Percentiles rank a stretch among this genome's conserved stretches.
phyloP scores from a whole-genome alignment of 192 early-diverging fungal genomes.

The Podila horticola region DNA sequence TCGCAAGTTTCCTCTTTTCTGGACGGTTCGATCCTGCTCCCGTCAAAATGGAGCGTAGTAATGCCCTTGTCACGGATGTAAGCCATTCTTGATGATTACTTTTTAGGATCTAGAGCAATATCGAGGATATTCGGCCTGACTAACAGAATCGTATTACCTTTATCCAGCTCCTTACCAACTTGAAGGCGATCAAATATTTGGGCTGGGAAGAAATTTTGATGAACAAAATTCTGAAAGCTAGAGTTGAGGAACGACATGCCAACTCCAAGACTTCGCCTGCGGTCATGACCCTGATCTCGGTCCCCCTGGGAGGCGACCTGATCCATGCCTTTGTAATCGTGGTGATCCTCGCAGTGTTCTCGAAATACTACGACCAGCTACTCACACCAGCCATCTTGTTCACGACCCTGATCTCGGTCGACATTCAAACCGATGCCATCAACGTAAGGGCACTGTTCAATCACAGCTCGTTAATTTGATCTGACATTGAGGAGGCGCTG shows the following conservation, averaged over 20 bases:
- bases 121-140: not conserved
- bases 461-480: not conserved
- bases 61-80: slow-evolving; percentile 45
- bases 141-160: slow-evolving; percentile 1
- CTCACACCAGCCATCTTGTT: slow-evolving; percentile 40
- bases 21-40: slow-evolving; percentile 39
- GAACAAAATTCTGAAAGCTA: slow-evolving; percentile 21
- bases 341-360: slow-evolving; percentile 19
- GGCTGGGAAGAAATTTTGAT: slow-evolving; percentile 44
- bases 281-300: slow-evolving; percentile 49
- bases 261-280: slow-evolving; percentile 39
- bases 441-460: slow-evolving; percentile 13
- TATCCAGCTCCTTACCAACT: slow-evolving; percentile 34
- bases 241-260: slow-evolving; percentile 22
- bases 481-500: no score
- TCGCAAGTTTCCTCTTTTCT: slow-evolving; percentile 50
- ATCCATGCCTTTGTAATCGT: slow-evolving; percentile 42
- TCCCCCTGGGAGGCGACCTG: slow-evolving; percentile 45
- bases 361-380: slow-evolving; percentile 22
- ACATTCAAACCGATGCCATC: slow-evolving; percentile 41
- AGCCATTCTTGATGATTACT: not conserved
- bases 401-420: slow-evolving; percentile 32
- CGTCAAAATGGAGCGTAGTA: slow-evolving; percentile 29
- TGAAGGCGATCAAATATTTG: slow-evolving; percentile 44
- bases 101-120: not conserved